Evolutionary conservation across 1,284 basidiomycete species (phyloP).

Genomic region (Fomitopsis schrenkii): DNA sequence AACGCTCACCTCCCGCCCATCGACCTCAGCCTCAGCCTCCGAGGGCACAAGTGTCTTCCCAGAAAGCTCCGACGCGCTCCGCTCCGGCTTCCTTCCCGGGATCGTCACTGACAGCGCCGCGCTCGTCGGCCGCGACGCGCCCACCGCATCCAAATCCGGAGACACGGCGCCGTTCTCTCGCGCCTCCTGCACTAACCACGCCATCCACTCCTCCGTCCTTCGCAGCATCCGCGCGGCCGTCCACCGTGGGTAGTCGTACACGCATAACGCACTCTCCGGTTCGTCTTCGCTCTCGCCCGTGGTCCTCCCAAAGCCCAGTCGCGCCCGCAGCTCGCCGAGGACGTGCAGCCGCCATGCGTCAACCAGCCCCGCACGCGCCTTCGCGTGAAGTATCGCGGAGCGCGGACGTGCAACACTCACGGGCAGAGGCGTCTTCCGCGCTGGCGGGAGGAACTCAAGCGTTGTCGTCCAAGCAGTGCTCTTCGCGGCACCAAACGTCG

Average conservation of each 20-base stretch:
- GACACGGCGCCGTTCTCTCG: conserved; percentile 17
- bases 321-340: conserved; percentile 38
- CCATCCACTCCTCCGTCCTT: conserved; percentile 43
- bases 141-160: not conserved
- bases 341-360: conserved; percentile 73
- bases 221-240: conserved; percentile 50
- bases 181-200: conserved; percentile 39
- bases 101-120: not conserved
- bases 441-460: conserved; percentile 10
- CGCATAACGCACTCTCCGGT: not conserved
- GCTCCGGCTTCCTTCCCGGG: not conserved
- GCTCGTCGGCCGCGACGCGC: conserved; percentile 1
- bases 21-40: not conserved
- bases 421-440: conserved; percentile 18
- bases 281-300: not conserved
- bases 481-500: not conserved
- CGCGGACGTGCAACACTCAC: conserved; percentile 10
- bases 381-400: conserved; percentile 45
- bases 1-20: not conserved
- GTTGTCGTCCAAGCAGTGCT: conserved; percentile 10
- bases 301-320: conserved; percentile 15
- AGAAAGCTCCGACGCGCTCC: not conserved
- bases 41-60: not conserved
- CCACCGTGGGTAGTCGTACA: conserved; percentile 46
- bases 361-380: conserved; percentile 71